Conservation (phyloP, 768 basidiomycete species). For the Hygrocybe punicea region DNA sequence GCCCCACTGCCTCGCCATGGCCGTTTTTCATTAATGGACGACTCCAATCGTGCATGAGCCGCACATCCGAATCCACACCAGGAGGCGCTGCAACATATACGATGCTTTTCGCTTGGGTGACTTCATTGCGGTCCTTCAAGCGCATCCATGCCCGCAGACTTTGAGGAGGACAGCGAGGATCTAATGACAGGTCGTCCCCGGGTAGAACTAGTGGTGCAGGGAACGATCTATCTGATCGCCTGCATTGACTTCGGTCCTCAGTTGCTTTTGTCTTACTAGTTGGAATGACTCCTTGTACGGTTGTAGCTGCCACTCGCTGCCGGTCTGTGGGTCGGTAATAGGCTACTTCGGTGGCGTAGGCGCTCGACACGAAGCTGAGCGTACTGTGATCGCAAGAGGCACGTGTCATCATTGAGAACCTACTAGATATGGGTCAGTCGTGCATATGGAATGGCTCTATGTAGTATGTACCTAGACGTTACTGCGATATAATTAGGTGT, state of each 20-base stretch:
- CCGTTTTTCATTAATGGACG: constrained; percentile 10
- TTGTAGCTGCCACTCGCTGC: constrained; percentile 14
- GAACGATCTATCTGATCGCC: constrained; percentile 18
- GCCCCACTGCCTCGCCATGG: background rate
- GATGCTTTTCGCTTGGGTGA: constrained; percentile 24
- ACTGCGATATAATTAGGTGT: too few species aligned
- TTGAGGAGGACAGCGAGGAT: constrained; percentile 35
- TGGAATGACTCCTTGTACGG: background rate
- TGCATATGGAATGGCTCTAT: background rate
- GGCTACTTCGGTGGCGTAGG: constrained; percentile 7
- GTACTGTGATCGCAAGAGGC: constrained; percentile 11
- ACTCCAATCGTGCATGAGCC: constrained; percentile 26
- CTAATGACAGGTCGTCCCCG: constrained; percentile 32
- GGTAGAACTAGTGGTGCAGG: constrained; percentile 35
- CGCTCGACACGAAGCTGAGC: constrained; percentile 13
- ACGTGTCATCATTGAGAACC: background rate
- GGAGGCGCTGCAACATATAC: constrained; percentile 36
- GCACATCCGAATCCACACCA: constrained; percentile 17
- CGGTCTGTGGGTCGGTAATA: constrained; percentile 11
- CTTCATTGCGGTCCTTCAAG: constrained; percentile 31
- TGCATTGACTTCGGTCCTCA: constrained; percentile 1
- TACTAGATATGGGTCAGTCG: background rate
- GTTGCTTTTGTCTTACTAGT: constrained; percentile 5
- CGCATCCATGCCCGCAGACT: constrained; percentile 30
- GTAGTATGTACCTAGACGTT: too few species aligned